These are phyloP conservation scores for Pythium aquatile DNA, from an alignment of 352 stramenopile species.

Conservation along the genomic window DNA sequence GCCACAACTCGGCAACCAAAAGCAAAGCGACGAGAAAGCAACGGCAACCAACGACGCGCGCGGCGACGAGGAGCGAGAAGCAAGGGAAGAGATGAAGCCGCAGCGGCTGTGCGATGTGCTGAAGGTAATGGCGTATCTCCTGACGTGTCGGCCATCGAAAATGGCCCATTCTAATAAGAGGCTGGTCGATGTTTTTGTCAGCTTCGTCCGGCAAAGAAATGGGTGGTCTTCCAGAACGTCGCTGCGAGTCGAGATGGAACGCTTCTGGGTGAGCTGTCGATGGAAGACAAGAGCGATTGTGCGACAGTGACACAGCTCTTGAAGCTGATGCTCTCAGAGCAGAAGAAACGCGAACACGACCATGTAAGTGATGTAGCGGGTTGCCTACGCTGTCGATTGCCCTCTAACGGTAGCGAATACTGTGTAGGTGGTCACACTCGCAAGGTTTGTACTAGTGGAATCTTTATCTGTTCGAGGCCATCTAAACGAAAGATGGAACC, in stretches of 20 bases:
- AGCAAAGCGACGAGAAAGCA: not conserved
- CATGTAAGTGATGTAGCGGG: conserved; percentile 18
- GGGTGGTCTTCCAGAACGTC: conserved; percentile 14
- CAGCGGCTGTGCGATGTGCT: conserved; percentile 14
- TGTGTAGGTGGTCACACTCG: not conserved
- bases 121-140: conserved; percentile 7
- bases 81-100: conserved; percentile 1
- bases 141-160: not conserved
- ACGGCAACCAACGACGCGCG: not conserved
- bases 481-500: not conserved
- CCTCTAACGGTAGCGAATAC: not conserved
- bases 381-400: not conserved
- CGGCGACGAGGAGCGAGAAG: not conserved
- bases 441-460: not conserved
- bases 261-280: conserved; percentile 2
- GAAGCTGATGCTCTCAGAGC: conserved; percentile 22
- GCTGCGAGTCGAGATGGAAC: conserved; percentile 1
- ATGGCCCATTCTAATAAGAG: not conserved
- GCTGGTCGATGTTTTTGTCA: not conserved
- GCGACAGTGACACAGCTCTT: conserved; percentile 13
- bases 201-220: conserved; percentile 9
- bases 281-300: conserved; percentile 14
- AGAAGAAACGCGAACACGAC: conserved; percentile 23
- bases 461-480: not conserved
- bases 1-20: not conserved